Evolutionary conservation across 306 rosid genomes (phyloP).

Genomic region (Boehmeria nivea): DNA sequence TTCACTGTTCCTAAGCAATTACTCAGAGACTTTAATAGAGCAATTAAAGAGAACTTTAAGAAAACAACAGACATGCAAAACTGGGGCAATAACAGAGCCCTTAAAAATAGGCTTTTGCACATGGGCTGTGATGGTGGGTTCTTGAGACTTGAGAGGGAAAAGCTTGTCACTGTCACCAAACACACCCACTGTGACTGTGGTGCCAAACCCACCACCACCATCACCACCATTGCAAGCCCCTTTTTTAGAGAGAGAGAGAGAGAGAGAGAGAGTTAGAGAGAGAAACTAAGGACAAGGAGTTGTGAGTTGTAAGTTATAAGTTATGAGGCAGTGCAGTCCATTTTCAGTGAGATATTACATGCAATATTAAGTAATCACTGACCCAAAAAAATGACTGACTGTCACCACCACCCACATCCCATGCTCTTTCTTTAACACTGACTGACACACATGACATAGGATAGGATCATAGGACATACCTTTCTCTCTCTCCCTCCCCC

Average conservation of each 20-base stretch:
- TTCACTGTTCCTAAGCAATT: not conserved
- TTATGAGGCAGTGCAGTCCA: conserved; percentile 50
- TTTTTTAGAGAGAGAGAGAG: conserved; percentile 1
- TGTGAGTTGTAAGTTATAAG: too few species aligned
- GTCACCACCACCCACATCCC: too few species aligned
- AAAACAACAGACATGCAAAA: conserved; percentile 13
- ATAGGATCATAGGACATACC: too few species aligned
- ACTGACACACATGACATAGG: conserved; percentile 1
- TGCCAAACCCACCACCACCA: conserved; percentile 23
- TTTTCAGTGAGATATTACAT: conserved; percentile 42
- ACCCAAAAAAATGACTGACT: conserved; percentile 7
- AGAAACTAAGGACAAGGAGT: too few species aligned
- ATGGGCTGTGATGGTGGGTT: conserved; percentile 30
- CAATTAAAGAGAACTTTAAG: not conserved
- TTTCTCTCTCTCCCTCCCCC: not conserved
- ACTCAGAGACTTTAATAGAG: not conserved
- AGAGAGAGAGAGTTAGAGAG: conserved; percentile 9
- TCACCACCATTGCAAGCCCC: not conserved
- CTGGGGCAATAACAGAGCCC: conserved; percentile 26
- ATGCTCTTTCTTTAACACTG: conserved; percentile 6
- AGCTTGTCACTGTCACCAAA: conserved; percentile 48
- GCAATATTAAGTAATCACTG: too few species aligned
- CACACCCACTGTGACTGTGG: conserved; percentile 28
- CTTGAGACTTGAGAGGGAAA: conserved; percentile 21
- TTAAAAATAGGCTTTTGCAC: conserved; percentile 76